Percentiles rank a stretch among this genome's conserved stretches.
Conservation (phyloP, 805 yeast genomes). For the Candida nitratophila region DNA sequence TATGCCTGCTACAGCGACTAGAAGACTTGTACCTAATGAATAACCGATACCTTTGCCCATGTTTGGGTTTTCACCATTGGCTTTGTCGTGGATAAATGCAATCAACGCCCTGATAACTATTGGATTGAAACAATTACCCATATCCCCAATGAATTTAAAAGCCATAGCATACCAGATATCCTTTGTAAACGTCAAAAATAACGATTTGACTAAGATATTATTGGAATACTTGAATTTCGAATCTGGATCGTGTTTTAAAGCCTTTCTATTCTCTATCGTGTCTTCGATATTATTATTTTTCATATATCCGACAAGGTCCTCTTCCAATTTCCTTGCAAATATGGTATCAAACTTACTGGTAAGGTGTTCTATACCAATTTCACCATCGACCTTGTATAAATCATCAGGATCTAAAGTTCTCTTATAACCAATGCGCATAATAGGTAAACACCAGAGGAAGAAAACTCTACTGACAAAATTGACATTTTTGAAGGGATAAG, state of each 20-base stretch:
- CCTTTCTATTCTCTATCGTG: slow-evolving; percentile 28
- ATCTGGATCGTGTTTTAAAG: slow-evolving; percentile 14
- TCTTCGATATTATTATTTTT: slow-evolving; percentile 23
- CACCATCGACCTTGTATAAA: slow-evolving; percentile 38
- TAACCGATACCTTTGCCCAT: slow-evolving; percentile 66
- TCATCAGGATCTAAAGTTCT: slow-evolving; percentile 66
- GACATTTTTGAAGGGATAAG: slow-evolving; percentile 35
- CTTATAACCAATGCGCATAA: slow-evolving; percentile 60
- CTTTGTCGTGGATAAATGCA: slow-evolving; percentile 49
- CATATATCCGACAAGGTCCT: slow-evolving; percentile 24
- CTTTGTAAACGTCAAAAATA: slow-evolving; percentile 42
- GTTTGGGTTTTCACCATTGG: slow-evolving; percentile 32
- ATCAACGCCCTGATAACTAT: slow-evolving; percentile 60
- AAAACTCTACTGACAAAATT: slow-evolving; percentile 36
- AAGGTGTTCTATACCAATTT: slow-evolving; percentile 34
- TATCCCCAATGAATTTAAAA: slow-evolving; percentile 39
- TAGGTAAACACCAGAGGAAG: slow-evolving; percentile 64
- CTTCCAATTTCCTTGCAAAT: slow-evolving; percentile 24
- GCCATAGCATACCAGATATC: slow-evolving; percentile 34
- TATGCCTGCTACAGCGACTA: slow-evolving; percentile 45
- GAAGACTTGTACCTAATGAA: slow-evolving; percentile 58
- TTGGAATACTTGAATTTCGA: slow-evolving; percentile 38
- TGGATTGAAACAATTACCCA: slow-evolving; percentile 52
- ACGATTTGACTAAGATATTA: slow-evolving; percentile 37
- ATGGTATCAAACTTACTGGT: slow-evolving; percentile 28